phyloP scores from a whole-genome alignment of 2,329 filamentous ascomycete species.

The Aspergillus sp. region DNA sequence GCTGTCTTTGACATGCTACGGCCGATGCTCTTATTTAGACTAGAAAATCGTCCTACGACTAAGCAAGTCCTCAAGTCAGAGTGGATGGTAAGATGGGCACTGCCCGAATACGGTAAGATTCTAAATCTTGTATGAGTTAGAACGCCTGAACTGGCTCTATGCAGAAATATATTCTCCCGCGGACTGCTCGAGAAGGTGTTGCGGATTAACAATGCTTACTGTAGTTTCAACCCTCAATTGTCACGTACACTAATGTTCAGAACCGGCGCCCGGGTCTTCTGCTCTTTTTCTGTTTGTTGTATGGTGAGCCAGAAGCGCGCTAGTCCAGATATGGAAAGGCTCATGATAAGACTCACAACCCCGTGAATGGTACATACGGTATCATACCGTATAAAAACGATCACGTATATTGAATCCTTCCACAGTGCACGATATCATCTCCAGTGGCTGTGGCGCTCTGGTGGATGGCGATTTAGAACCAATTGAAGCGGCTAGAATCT shows the following conservation, averaged over 20 bases:
- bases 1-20: conserved; percentile 15
- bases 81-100: conserved; percentile 21
- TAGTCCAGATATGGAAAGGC: conserved; percentile 1
- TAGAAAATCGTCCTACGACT: conserved; percentile 13
- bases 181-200: too few species aligned
- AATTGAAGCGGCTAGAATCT: conserved; percentile 1
- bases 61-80: conserved; percentile 12
- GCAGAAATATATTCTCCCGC: too few species aligned
- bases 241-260: not conserved
- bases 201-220: too few species aligned
- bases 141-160: too few species aligned
- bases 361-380: not conserved
- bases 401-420: not conserved
- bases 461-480: not conserved
- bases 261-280: conserved; percentile 2
- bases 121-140: too few species aligned
- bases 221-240: too few species aligned
- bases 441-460: not conserved
- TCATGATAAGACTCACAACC: not conserved
- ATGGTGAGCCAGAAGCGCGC: not conserved
- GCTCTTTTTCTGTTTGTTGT: not conserved
- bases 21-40: conserved; percentile 16
- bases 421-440: not conserved
- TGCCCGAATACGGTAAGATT: conserved; percentile 9
- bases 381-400: not conserved